These are phyloP conservation scores for Musa troglodytarum DNA, from an alignment of 176 grass and related monocot genomes.

Conservation along the genomic window DNA sequence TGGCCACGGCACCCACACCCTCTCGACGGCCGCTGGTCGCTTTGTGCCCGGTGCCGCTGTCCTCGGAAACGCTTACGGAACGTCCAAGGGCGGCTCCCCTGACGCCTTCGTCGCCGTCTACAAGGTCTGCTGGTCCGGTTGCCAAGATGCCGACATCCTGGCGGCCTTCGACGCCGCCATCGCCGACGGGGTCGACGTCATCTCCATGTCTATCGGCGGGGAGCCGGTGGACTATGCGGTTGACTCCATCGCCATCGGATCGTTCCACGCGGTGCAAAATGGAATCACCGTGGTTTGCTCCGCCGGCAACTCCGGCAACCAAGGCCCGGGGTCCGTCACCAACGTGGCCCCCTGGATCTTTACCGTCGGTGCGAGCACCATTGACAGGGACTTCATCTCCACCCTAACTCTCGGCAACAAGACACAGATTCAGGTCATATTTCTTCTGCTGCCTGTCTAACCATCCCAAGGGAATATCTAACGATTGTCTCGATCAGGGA, in stretches of 20 bases:
- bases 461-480: too few relatives aligned
- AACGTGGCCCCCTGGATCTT: conserved; percentile 62
- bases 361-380: conserved; percentile 49
- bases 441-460: too few relatives aligned
- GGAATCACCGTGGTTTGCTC: conserved; percentile 63
- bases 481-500: too few relatives aligned
- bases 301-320: conserved; percentile 39
- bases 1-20: conserved; percentile 69
- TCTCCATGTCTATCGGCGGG: conserved; percentile 60
- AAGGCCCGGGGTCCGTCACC: conserved; percentile 27
- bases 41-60: conserved; percentile 30
- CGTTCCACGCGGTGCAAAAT: conserved; percentile 54
- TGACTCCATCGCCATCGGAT: conserved; percentile 46
- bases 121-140: conserved; percentile 35
- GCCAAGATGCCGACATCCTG: conserved; percentile 57
- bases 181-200: conserved; percentile 49
- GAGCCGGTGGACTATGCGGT: conserved; percentile 10
- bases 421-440: conserved; percentile 25
- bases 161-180: conserved; percentile 68
- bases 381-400: conserved; percentile 42
- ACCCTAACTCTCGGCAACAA: conserved; percentile 28
- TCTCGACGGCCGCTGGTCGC: conserved; percentile 47
- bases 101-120: conserved; percentile 52
- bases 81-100: conserved; percentile 54
- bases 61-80: conserved; percentile 42